A percentile compares a stretch with the other conserved stretches of the same genome.
Conservation (phyloP, 1,139 yeast species). For the Wickerhamomyces sp. region DNA sequence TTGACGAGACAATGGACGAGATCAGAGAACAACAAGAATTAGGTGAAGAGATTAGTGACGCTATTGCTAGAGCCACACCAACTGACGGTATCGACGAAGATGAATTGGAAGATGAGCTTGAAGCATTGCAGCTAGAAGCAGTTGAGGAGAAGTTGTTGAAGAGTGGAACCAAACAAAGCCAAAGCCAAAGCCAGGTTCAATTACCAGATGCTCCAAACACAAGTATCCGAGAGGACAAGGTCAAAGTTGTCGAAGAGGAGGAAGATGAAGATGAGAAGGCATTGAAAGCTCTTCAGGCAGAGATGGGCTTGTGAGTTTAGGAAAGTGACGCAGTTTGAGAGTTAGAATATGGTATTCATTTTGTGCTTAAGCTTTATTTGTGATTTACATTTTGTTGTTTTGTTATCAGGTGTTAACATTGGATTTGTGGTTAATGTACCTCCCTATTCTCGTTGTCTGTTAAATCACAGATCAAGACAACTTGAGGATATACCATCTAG, state of each 20-base stretch:
- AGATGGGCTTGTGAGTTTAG: slow-evolving; percentile 90
- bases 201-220: slow-evolving; percentile 38
- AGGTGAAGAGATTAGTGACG: slow-evolving; percentile 93
- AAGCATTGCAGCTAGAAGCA: slow-evolving; percentile 80
- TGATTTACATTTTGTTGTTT: too few relatives aligned
- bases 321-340: too few relatives aligned
- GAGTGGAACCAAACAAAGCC: slow-evolving; percentile 33
- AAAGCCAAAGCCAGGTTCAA: slow-evolving; percentile 25
- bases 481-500: too few relatives aligned
- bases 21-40: slow-evolving; percentile 94
- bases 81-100: slow-evolving; percentile 74
- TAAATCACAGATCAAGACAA: too few relatives aligned
- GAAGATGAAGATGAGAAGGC: slow-evolving; percentile 93
- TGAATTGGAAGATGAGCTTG: slow-evolving; percentile 87
- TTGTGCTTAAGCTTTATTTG: too few relatives aligned
- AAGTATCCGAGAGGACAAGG: slow-evolving; percentile 17
- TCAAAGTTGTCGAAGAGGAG: slow-evolving; percentile 29
- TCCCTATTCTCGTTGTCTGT: too few relatives aligned
- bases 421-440: too few relatives aligned
- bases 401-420: too few relatives aligned
- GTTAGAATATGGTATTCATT: too few relatives aligned
- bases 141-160: slow-evolving; percentile 51
- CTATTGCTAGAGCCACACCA: slow-evolving; percentile 79
- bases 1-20: slow-evolving; percentile 98
- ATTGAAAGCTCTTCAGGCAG: slow-evolving; percentile 82